These are phyloP conservation scores for Nitzschia sp. DNA, from an alignment of 108 stramenopile species.

Conservation along the genomic window DNA sequence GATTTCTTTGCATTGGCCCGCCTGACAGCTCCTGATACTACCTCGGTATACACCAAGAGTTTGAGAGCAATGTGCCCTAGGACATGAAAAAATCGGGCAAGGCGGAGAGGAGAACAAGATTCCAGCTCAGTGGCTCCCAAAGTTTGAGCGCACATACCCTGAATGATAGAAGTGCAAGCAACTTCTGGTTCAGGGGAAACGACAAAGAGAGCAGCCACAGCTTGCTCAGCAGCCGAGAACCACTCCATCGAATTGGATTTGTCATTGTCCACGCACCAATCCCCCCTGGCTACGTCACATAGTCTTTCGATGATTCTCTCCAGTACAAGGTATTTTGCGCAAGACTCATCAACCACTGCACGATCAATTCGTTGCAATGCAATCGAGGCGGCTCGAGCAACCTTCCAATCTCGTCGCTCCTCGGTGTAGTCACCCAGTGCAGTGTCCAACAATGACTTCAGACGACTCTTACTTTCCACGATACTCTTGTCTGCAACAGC, in stretches of 20 bases:
- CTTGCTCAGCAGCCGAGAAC: conserved; percentile 90
- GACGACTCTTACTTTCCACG: conserved; percentile 81
- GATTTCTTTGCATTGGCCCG: conserved; percentile 75
- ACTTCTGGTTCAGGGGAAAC: conserved; percentile 79
- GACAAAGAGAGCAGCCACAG: conserved; percentile 76
- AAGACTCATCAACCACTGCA: conserved; percentile 58
- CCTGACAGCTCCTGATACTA: conserved; percentile 71
- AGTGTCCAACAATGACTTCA: conserved; percentile 75
- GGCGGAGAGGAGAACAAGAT: conserved; percentile 60
- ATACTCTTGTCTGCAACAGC: conserved; percentile 83
- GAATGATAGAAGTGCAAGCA: conserved; percentile 69
- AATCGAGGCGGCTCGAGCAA: conserved; percentile 72
- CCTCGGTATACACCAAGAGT: conserved; percentile 91
- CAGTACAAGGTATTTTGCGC: conserved; percentile 74
- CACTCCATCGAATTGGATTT: conserved; percentile 70
- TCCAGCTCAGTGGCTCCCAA: conserved; percentile 32
- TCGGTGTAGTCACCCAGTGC: conserved; percentile 78
- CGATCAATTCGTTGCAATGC: conserved; percentile 75
- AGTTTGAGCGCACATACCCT: conserved; percentile 57
- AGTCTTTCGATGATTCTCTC: conserved; percentile 77
- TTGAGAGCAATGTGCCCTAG: conserved; percentile 92
- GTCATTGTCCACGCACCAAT: conserved; percentile 77
- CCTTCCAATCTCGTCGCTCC: conserved; percentile 74
- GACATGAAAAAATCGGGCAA: conserved; percentile 94
- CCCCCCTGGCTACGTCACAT: conserved; percentile 74